phyloP scores from a whole-genome alignment of 2,329 filamentous ascomycete genomes.

The Botrytis deweyae region DNA sequence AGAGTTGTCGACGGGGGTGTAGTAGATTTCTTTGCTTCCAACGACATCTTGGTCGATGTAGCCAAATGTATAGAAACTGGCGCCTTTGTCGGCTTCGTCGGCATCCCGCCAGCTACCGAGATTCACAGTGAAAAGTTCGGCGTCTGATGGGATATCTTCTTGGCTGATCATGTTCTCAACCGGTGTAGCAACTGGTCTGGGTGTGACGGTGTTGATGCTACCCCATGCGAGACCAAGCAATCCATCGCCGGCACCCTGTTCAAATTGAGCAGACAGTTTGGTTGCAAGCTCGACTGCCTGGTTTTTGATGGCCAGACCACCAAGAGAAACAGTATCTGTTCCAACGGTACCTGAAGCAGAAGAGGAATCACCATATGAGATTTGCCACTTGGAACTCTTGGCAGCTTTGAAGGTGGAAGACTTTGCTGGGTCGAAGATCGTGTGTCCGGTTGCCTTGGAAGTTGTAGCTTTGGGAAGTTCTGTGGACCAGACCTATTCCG shows the following conservation, averaged over 20 bases:
- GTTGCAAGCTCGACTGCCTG: constrained; percentile 66
- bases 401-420: constrained; percentile 58
- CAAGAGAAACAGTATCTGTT: constrained; percentile 60
- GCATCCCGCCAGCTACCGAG: constrained; percentile 55
- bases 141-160: constrained; percentile 48
- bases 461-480: constrained; percentile 44
- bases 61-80: constrained; percentile 72
- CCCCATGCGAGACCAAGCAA: constrained; percentile 66
- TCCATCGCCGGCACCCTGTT: constrained; percentile 57
- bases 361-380: constrained; percentile 68
- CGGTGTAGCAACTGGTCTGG: constrained; percentile 57
- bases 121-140: constrained; percentile 59
- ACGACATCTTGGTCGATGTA: constrained; percentile 66
- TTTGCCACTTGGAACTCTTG: constrained; percentile 57
- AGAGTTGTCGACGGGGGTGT: constrained; percentile 60
- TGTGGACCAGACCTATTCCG: constrained; percentile 53
- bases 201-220: constrained; percentile 61
- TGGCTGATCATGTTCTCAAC: constrained; percentile 68
- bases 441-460: constrained; percentile 45
- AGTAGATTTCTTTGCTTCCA: constrained; percentile 54
- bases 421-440: constrained; percentile 58
- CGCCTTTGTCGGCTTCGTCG: constrained; percentile 41
- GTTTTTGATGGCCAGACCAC: constrained; percentile 58
- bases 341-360: constrained; percentile 64
- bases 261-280: constrained; percentile 57